Evolutionary conservation across 306 rosid genomes (phyloP), one percentile per base, ranked within the genome.

Genomic region (Quercus rubra): DNA sequence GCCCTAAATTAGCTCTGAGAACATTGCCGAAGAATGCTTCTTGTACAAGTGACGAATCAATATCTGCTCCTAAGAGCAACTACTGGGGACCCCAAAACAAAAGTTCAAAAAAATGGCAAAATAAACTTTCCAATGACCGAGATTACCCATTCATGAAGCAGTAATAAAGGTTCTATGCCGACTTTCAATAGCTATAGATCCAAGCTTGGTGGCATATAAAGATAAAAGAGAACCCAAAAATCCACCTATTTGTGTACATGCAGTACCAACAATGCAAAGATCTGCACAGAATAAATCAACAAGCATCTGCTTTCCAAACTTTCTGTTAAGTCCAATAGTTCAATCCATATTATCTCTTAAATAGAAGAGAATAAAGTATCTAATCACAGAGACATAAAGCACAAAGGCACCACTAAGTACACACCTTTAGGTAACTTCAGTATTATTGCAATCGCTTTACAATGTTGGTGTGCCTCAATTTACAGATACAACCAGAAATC

Each of bases 1-100:
- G 98, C 64, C 99, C 98, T 86, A 96, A 88, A 85, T 96, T 96
- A 59, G 99, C 99, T 81, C 96, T 93, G 68, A 96, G 93, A 79
- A 96, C 98, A 80, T 96, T 96, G 82, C 99, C 96, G 33, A 96
- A 96, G 87, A 82, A 70, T 63, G 93, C 98, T 89, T 93, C 99
- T 87, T 96, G 80, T 2, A 96, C 99, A 77, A 88, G 91, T 76
- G 96, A 82, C 27, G 98, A 90, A 89, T 93, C 97, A 82, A 96
- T 85, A 52, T 91, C 90, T n/a, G 98, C 98, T 76, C 97, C 91
- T 93, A 74, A 96, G 97, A 67, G 99, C 94, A 87, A 93, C 99
- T 96, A 76, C 82, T 85, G 30, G 77, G 74, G 51, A 27, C 71
- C 10, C 4, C 63, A 76, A 71, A 59, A 41, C 46, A 64, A 18